phyloP scores from a whole-genome alignment of 2,329 filamentous ascomycete genomes.

The Pestalotiopsis sp. region DNA sequence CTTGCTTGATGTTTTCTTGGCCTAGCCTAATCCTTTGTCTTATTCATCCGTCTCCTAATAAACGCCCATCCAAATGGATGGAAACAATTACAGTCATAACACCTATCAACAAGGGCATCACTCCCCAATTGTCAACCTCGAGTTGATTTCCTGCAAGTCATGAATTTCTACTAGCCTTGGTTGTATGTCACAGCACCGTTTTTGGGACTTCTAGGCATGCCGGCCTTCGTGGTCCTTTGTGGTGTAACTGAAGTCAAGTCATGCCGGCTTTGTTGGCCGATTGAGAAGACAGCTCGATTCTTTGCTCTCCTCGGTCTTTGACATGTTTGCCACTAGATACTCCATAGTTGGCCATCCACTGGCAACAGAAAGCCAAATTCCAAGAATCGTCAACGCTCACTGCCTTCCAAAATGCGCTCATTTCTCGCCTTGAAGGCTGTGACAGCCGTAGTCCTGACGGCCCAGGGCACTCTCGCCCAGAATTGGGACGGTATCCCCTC shows the following conservation, averaged over 20 bases:
- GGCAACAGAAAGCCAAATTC: not conserved
- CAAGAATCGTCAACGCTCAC: not conserved
- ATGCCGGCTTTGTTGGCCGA: constrained; percentile 1
- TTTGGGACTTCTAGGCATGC: not conserved
- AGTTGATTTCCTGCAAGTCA: not conserved
- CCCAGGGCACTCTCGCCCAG: not conserved
- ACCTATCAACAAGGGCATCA: no score
- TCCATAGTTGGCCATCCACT: not conserved
- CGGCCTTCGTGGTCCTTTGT: constrained; percentile 1
- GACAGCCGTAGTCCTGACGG: not conserved
- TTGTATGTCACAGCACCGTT: not conserved
- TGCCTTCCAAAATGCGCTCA: not conserved
- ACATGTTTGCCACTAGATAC: not conserved
- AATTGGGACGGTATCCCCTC: constrained; percentile 9
- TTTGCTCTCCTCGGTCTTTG: not conserved
- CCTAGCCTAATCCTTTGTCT: no score
- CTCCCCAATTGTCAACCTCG: not conserved
- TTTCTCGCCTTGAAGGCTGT: not conserved
- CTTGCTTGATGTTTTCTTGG: no score
- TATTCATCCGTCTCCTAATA: no score
- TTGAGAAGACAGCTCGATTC: not conserved
- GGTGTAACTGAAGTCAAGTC: not conserved
- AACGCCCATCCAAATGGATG: no score
- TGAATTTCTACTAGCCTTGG: not conserved
- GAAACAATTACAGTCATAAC: no score